These are phyloP conservation scores for Phylloporus sp. DNA, from an alignment of 1,284 basidiomycete genomes.

Conservation along the genomic window DNA sequence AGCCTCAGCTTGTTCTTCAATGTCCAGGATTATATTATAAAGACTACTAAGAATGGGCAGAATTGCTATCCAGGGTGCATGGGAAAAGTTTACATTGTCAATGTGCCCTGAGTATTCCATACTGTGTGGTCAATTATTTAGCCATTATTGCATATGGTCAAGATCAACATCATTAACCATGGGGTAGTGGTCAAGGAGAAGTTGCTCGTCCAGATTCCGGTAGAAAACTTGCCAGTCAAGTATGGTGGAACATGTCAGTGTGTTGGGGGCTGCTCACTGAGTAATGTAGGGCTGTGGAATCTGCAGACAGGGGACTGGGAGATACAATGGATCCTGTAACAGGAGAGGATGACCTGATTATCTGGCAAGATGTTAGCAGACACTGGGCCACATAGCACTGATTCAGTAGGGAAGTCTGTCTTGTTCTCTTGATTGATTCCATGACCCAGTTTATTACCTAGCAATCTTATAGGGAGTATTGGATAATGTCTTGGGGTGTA, in stretches of 20 bases:
- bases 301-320: conserved; percentile 19
- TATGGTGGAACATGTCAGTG: conserved; percentile 89
- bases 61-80: conserved; percentile 93
- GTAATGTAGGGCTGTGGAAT: conserved; percentile 96
- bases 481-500: too few species aligned
- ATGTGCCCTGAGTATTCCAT: conserved; percentile 91
- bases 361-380: too few species aligned
- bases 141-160: conserved; percentile 95
- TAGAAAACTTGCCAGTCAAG: conserved; percentile 84
- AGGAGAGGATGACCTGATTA: too few species aligned
- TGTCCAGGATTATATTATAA: conserved; percentile 91
- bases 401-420: too few species aligned
- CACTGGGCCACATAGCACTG: too few species aligned
- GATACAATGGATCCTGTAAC: too few species aligned
- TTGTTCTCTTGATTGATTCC: too few species aligned
- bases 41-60: conserved; percentile 86
- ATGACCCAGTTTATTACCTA: too few species aligned
- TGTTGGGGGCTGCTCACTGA: conserved; percentile 83
- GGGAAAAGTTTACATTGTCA: conserved; percentile 98
- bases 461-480: too few species aligned
- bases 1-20: conserved; percentile 86
- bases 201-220: conserved; percentile 82
- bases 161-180: conserved; percentile 86
- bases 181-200: conserved; percentile 70
- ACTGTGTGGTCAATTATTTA: conserved; percentile 91